Conservation (phyloP, 371 early-diverging fungal genomes). For the Mucor irregularis region DNA sequence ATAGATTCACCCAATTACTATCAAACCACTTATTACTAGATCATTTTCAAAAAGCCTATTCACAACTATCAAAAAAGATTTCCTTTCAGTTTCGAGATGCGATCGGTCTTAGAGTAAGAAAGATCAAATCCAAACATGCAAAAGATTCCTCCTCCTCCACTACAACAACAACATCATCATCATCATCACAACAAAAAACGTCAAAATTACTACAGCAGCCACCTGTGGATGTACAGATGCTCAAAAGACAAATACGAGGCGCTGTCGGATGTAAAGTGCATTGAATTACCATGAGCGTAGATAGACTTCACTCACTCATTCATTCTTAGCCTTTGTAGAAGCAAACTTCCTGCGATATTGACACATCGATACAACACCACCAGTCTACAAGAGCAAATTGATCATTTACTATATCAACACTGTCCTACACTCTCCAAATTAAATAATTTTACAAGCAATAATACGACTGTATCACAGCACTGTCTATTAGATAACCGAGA, state of each 20-base stretch:
- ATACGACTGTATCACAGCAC: background rate
- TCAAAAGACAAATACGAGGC: conserved; percentile 24
- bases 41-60: conserved; percentile 28
- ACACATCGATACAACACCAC: conserved; percentile 16
- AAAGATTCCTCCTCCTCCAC: background rate
- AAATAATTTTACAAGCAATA: too few relatives aligned
- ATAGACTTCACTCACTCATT: background rate
- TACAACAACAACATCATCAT: background rate
- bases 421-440: too few relatives aligned
- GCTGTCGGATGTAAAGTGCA: conserved; percentile 27
- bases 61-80: conserved; percentile 18
- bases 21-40: conserved; percentile 26
- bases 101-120: conserved; percentile 19
- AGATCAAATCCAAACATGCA: conserved; percentile 2
- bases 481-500: conserved; percentile 17
- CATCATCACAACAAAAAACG: too few relatives aligned
- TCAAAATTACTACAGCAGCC: background rate
- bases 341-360: conserved; percentile 21
- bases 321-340: conserved; percentile 26
- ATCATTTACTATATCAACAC: conserved; percentile 11
- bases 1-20: conserved; percentile 20
- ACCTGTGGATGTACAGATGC: conserved; percentile 24
- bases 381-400: conserved; percentile 16
- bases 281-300: background rate
- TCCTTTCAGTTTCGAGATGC: conserved; percentile 27